Evolutionary conservation across 805 yeast genomes (phyloP).

Genomic region (Tanozyma kutaoensis): DNA sequence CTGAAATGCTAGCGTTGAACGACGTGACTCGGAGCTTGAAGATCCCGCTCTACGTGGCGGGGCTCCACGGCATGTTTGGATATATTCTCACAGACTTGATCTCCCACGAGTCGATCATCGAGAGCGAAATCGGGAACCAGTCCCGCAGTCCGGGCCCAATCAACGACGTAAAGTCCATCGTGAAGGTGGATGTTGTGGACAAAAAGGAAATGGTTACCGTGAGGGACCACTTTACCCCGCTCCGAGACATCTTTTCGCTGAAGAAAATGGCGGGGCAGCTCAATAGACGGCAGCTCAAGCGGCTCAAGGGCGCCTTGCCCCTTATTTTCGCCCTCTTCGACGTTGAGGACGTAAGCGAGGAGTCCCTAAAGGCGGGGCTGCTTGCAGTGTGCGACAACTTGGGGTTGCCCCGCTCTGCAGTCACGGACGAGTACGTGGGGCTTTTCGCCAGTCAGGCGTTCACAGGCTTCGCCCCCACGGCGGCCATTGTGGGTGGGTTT

Average conservation of each 20-base stretch:
- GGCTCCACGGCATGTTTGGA: constrained; percentile 72
- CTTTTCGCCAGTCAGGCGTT: constrained; percentile 33
- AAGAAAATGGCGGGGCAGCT: constrained; percentile 27
- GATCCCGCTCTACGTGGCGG: constrained; percentile 58
- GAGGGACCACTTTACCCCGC: constrained; percentile 21
- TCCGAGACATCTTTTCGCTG: constrained; percentile 19
- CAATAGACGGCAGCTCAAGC: constrained; percentile 30
- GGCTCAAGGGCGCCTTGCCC: constrained; percentile 46
- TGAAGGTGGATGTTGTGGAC: constrained; percentile 19
- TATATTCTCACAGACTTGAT: constrained; percentile 71
- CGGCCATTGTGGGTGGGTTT: constrained; percentile 84
- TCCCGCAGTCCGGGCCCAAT: constrained; percentile 29
- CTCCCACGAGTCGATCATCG: constrained; percentile 41
- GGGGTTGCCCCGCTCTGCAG: constrained; percentile 28
- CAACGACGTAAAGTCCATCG: constrained; percentile 31
- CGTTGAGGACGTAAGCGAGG: constrained; percentile 3
- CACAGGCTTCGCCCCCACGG: constrained; percentile 67
- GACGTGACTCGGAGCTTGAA: constrained; percentile 36
- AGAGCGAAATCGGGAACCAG: constrained; percentile 34
- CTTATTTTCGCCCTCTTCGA: constrained; percentile 45
- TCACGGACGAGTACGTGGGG: constrained; percentile 28
- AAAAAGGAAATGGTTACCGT: constrained; percentile 30
- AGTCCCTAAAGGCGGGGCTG: constrained; percentile 9
- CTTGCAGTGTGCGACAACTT: constrained; percentile 16
- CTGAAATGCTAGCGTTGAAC: constrained; percentile 36